Evolutionary conservation across 495 filamentous ascomycete species (phyloP).

Genomic region (Tetracladium marchalianum): DNA sequence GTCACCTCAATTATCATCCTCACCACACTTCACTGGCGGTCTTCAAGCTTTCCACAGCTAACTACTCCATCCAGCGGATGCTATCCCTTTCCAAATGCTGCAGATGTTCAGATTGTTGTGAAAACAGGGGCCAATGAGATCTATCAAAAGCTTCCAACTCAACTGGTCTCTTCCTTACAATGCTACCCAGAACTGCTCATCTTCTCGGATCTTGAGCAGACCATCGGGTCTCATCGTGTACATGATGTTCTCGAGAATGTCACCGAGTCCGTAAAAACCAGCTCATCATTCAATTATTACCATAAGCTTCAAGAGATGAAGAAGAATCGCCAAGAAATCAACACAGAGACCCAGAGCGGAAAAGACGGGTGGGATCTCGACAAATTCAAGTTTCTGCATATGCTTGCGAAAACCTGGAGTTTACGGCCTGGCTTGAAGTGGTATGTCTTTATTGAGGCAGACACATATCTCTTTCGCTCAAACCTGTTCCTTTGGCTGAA

Average conservation of each 20-base stretch:
- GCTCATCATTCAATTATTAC: slow-evolving; percentile 41
- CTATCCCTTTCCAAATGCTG: too few species aligned
- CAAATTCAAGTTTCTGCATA: slow-evolving; percentile 61
- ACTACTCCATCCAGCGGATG: too few species aligned
- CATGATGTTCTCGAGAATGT: slow-evolving; percentile 41
- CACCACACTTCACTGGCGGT: too few species aligned
- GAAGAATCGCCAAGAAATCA: too few species aligned
- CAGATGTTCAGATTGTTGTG: slow-evolving; percentile 25
- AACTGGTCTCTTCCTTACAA: slow-evolving; percentile 38
- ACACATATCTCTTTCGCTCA: slow-evolving; percentile 56
- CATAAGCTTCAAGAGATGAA: slow-evolving; percentile 27
- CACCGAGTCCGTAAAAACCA: slow-evolving; percentile 19
- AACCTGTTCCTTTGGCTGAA: slow-evolving; percentile 46
- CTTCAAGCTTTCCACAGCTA: too few species aligned
- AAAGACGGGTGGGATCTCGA: slow-evolving; percentile 48
- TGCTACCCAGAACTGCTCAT: slow-evolving; percentile 42
- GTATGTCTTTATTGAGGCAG: slow-evolving; percentile 59
- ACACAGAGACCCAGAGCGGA: not conserved
- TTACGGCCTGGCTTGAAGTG: slow-evolving; percentile 41
- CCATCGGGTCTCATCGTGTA: slow-evolving; percentile 34
- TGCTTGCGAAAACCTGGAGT: slow-evolving; percentile 44
- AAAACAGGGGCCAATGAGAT: slow-evolving; percentile 47
- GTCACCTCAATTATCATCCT: too few species aligned
- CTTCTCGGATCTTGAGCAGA: slow-evolving; percentile 46
- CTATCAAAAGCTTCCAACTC: slow-evolving; percentile 39